Evolutionary conservation across 2,329 filamentous ascomycete species (phyloP).

Genomic region (Verticillium nonalfalfae): DNA sequence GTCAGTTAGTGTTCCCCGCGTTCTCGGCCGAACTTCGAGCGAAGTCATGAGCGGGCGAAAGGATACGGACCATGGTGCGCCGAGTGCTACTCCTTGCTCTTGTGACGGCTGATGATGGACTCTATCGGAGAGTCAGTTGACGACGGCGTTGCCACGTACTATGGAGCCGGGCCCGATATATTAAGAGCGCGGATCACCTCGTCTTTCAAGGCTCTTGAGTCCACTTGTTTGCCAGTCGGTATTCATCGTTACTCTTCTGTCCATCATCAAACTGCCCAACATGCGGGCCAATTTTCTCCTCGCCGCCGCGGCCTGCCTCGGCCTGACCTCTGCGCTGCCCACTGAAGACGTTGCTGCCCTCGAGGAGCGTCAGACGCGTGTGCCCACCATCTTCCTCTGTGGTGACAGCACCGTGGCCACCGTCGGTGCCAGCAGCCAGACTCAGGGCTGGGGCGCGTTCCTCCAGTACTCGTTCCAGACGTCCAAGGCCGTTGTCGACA

Average conservation of each 20-base stretch:
- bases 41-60: background rate
- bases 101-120: background rate
- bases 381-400: constrained; percentile 45
- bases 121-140: background rate
- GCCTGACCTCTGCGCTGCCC: constrained; percentile 10
- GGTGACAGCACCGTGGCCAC: constrained; percentile 58
- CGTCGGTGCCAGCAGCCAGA: constrained; percentile 28
- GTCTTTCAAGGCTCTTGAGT: background rate
- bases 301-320: constrained; percentile 3
- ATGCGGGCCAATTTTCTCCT: constrained; percentile 1
- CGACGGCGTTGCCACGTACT: background rate
- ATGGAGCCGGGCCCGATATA: background rate
- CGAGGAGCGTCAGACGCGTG: background rate
- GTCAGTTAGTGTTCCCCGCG: background rate
- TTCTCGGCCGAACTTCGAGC: background rate
- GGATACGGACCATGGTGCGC: background rate
- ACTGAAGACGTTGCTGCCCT: constrained; percentile 9
- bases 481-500: constrained; percentile 36
- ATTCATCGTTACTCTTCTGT: background rate
- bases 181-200: background rate
- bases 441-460: constrained; percentile 57
- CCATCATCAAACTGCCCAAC: background rate
- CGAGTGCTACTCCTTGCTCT: background rate
- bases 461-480: constrained; percentile 39
- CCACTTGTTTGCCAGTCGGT: background rate